Base-by-base conservation (phyloP, 2,329 filamentous ascomycete genomes). In the Neurospora sp. region DNA sequence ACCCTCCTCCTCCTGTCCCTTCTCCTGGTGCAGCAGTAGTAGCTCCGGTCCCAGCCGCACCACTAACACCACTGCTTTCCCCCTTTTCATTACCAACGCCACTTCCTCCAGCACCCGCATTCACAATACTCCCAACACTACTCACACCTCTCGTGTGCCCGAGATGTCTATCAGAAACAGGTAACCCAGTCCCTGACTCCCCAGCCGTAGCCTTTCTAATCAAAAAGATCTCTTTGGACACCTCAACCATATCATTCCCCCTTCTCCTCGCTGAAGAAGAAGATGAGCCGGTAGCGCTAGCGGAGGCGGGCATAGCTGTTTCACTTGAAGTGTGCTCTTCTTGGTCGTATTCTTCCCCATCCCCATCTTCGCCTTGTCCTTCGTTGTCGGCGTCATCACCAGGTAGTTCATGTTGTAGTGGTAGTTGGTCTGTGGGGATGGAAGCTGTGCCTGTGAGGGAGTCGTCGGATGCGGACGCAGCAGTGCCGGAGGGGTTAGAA, bases 221-320 rank as follows among this genome's bases (percentile, higher is more conserved):
- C 19, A 90, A 78, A 71, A 89, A 84, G 37, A 90, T 87, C 77
- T 90, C 88, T 78, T 89, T 90, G 73, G 79, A 76, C 73, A 79
- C 80, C 4, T 70, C 73, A 19, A 73, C 75, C 74, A 6, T 69
- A 70, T 4, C 43, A 12, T 33, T 33, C 68, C 5, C n/a, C 68
- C 41, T 39, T 66, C 10, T 12, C 40, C 11, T 57, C 67, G 2
- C 57, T 66, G 62, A 28, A 17, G 23, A 57, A 0, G 46, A 46
- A 0, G 43, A 52, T 23, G 43, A 52, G 19, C n/a, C 10, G 8
- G 8, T 12, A 11, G n/a, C 4, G 19, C 43, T 23, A 23, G n/a
- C 43, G 19, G 19, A 23, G 4, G 19, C n/a, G n/a, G 43, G 19
- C 4, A 23, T 33, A 15, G 52, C 52, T 2, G 52, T 62, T 36